Conservation (phyloP, 1,284 basidiomycete genomes). For the Pisolithus thermaeus region DNA sequence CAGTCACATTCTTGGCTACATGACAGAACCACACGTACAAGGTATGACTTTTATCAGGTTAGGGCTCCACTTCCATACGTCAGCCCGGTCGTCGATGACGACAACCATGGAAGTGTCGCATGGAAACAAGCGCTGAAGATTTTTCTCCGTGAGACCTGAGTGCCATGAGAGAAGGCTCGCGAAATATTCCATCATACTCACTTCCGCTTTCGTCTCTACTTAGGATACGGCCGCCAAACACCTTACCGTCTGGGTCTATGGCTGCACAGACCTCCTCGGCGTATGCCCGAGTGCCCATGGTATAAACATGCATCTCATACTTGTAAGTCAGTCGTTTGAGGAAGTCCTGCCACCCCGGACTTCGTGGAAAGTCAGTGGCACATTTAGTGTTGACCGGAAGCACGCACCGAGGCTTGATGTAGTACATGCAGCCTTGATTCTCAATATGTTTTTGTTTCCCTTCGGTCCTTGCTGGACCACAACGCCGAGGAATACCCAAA, state of each 20-base stretch:
- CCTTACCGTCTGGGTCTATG: conserved; percentile 83
- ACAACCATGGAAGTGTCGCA: conserved; percentile 99
- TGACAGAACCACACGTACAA: conserved; percentile 51
- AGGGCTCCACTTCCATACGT: conserved; percentile 96
- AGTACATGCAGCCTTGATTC: conserved; percentile 87
- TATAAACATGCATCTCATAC: conserved; percentile 99
- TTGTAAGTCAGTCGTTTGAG: conserved; percentile 65
- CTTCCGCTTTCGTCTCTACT: conserved; percentile 95
- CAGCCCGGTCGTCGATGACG: conserved; percentile 95
- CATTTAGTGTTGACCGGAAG: conserved; percentile 4
- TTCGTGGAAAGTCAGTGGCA: conserved; percentile 28
- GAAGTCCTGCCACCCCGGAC: conserved; percentile 85
- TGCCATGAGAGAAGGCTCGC: conserved; percentile 7
- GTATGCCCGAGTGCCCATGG: conserved; percentile 97
- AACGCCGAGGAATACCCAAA: conserved; percentile 43
- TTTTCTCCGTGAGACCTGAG: conserved; percentile 83
- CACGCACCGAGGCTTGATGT: conserved; percentile 88
- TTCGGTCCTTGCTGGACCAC: conserved; percentile 31
- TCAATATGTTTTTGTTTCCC: conserved; percentile 59
- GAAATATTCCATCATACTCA: conserved; percentile 35
- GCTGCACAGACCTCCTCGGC: conserved; percentile 92
- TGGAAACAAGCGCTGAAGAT: conserved; percentile 86
- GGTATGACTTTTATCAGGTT: conserved; percentile 96
- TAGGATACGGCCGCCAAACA: conserved; percentile 85
- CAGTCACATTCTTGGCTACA: neutral